Percentiles rank a stretch among this genome's conserved stretches.
Conservation (phyloP, 257 asterid genomes). For the Verbena officinalis region DNA sequence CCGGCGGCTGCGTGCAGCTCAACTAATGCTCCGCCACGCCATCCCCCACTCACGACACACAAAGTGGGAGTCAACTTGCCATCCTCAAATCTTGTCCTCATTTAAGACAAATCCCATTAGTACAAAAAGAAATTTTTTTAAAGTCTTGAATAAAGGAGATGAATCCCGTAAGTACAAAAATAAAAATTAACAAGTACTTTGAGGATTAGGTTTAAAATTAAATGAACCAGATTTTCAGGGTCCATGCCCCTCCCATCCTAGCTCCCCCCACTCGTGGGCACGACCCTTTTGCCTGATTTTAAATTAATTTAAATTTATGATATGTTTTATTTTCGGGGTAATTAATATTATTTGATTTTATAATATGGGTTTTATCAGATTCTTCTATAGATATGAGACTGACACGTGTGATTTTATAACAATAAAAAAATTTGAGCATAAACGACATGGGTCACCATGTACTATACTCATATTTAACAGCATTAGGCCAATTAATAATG, state of each 20-base stretch:
- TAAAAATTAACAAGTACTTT: neutral
- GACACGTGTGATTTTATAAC: constrained; percentile 33
- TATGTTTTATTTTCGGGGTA: neutral
- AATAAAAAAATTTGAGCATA: neutral
- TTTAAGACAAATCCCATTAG: constrained; percentile 48
- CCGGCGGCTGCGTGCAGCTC: constrained; percentile 44
- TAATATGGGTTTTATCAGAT: too few relatives aligned
- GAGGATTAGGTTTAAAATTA: constrained; percentile 35
- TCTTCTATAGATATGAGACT: constrained; percentile 25
- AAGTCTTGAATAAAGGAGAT: neutral
- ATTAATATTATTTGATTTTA: too few relatives aligned
- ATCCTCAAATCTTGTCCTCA: constrained; percentile 44
- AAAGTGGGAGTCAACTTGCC: constrained; percentile 63
- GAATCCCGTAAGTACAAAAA: constrained; percentile 19
- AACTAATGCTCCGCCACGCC: constrained; percentile 45
- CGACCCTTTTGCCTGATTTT: constrained; percentile 52
- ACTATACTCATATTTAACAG: constrained; percentile 5
- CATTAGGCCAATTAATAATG: constrained; percentile 10
- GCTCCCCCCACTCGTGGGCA: constrained; percentile 59
- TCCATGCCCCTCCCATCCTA: constrained; percentile 34
- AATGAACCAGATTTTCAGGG: constrained; percentile 62
- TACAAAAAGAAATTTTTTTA: constrained; percentile 8
- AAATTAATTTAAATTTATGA: constrained; percentile 11
- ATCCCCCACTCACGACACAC: constrained; percentile 38
- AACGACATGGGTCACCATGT: constrained; percentile 53